phyloP scores from a whole-genome alignment of 2,329 filamentous ascomycete species.

The Escovopsis sp. region DNA sequence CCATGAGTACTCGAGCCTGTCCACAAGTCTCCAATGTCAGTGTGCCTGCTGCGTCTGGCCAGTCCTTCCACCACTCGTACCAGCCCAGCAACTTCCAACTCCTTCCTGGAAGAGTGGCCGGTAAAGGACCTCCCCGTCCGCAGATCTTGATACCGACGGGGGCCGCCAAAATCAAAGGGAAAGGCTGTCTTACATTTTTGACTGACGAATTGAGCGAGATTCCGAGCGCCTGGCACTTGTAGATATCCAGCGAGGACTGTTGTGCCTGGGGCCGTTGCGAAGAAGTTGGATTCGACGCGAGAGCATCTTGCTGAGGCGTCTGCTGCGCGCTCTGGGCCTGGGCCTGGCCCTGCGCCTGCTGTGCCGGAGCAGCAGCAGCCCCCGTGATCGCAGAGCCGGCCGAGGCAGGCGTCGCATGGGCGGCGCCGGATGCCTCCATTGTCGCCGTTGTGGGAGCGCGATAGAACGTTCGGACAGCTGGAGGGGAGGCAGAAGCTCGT shows the following conservation, averaged over 20 bases:
- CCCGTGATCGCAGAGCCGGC: constrained; percentile 1
- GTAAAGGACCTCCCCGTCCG: not conserved
- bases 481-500: not conserved
- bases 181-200: constrained; percentile 43
- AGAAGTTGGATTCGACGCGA: constrained; percentile 8
- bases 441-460: constrained; percentile 1
- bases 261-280: constrained; percentile 13
- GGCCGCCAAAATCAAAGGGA: no score
- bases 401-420: not conserved
- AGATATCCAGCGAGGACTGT: constrained; percentile 34
- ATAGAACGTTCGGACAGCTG: not conserved
- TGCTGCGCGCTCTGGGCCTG: constrained; percentile 6
- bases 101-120: not conserved
- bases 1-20: constrained; percentile 77
- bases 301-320: constrained; percentile 8
- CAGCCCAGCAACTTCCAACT: no score
- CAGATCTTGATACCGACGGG: not conserved
- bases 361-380: constrained; percentile 1
- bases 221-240: constrained; percentile 52
- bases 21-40: not conserved
- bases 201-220: constrained; percentile 45
- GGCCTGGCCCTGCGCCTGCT: constrained; percentile 7
- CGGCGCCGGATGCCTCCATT: constrained; percentile 4
- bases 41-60: no score
- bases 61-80: no score